phyloP scores from a whole-genome alignment of 495 filamentous ascomycete genomes.

The Podospora sp. region DNA sequence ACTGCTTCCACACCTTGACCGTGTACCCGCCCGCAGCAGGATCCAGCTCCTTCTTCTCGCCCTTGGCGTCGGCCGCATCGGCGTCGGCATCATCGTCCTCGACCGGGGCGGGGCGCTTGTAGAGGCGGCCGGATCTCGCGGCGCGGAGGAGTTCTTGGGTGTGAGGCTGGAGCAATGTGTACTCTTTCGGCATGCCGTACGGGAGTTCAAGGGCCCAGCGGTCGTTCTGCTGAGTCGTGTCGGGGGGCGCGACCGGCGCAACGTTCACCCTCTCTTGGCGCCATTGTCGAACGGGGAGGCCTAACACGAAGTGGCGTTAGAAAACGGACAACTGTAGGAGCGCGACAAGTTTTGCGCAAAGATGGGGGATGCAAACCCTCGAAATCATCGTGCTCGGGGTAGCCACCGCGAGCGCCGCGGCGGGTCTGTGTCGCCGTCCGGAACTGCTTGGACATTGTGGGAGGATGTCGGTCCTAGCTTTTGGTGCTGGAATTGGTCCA shows the following conservation, averaged over 20 bases:
- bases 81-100: conserved; percentile 57
- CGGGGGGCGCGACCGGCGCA: conserved; percentile 63
- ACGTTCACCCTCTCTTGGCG: conserved; percentile 70
- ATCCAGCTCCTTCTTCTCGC: conserved; percentile 51
- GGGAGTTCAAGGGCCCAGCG: conserved; percentile 61
- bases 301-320: conserved; percentile 25
- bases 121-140: conserved; percentile 73
- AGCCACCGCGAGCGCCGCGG: conserved; percentile 68
- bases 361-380: conserved; percentile 47
- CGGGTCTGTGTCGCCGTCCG: conserved; percentile 66
- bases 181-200: conserved; percentile 82
- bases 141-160: conserved; percentile 84
- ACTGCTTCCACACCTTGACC: conserved; percentile 74
- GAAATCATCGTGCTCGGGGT: conserved; percentile 91
- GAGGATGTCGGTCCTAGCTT: not conserved
- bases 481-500: not conserved
- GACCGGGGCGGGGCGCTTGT: conserved; percentile 56
- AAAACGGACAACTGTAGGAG: conserved; percentile 33
- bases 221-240: conserved; percentile 53
- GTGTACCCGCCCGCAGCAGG: conserved; percentile 63
- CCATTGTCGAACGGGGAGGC: conserved; percentile 92
- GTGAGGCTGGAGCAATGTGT: conserved; percentile 73
- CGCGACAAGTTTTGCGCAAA: not conserved
- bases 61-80: conserved; percentile 47
- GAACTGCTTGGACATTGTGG: conserved; percentile 37